A percentile compares a stretch with the other conserved stretches of the same genome.
phyloP scores from a whole-genome alignment of 106 monocot genomes.

The Apostasia ramifera region DNA sequence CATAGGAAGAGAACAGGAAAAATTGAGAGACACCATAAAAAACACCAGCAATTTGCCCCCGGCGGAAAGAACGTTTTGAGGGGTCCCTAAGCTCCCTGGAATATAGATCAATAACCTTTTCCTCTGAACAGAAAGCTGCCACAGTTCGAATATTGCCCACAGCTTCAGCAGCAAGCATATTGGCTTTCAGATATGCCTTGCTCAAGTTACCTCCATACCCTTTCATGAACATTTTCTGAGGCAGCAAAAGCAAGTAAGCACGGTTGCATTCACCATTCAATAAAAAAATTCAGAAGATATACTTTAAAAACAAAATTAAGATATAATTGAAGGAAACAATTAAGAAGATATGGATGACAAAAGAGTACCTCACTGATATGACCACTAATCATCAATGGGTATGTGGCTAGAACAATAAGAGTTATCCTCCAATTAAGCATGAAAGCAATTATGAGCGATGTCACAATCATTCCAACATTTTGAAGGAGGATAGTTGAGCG shows the following conservation, averaged over 20 bases:
- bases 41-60: constrained; percentile 73
- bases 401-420: constrained; percentile 80
- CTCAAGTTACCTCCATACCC: constrained; percentile 79
- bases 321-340: too few species aligned
- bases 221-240: constrained; percentile 86
- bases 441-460: constrained; percentile 84
- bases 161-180: constrained; percentile 96
- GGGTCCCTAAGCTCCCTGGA: constrained; percentile 65
- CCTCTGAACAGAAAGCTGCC: constrained; percentile 87
- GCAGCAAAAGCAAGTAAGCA: not conserved
- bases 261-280: not conserved
- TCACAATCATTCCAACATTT: constrained; percentile 87
- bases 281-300: not conserved
- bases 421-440: constrained; percentile 91
- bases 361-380: constrained; percentile 79
- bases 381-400: constrained; percentile 86
- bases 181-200: constrained; percentile 85
- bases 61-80: constrained; percentile 53
- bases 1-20: constrained; percentile 93
- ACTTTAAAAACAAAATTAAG: too few species aligned
- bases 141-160: constrained; percentile 95
- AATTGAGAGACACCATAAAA: constrained; percentile 91
- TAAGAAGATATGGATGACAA: not conserved
- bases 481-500: constrained; percentile 85
- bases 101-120: constrained; percentile 85